Evolutionary conservation across 305 asterid genomes (phyloP).

Genomic region (Coffea humblotiana): DNA sequence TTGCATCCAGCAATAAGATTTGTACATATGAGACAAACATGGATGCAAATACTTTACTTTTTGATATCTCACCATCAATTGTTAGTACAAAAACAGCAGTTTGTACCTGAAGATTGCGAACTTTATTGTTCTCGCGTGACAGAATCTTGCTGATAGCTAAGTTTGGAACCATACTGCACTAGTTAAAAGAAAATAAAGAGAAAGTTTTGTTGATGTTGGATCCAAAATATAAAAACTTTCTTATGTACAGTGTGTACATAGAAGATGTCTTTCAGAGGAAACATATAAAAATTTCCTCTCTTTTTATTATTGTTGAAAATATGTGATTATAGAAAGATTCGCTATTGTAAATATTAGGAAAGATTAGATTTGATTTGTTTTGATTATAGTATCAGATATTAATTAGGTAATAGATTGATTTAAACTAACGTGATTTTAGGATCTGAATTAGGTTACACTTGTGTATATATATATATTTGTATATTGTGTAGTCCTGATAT

Average conservation of each 20-base stretch:
- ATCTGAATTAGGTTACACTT: too few species aligned
- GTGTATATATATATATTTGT: too few species aligned
- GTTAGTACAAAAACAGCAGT: not conserved
- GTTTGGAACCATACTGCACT: slow-evolving; percentile 89
- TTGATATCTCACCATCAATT: not conserved
- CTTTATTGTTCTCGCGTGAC: slow-evolving; percentile 83
- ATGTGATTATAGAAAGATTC: too few species aligned
- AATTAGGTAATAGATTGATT: too few species aligned
- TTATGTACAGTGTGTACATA: not conserved
- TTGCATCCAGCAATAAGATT: slow-evolving; percentile 62
- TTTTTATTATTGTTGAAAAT: too few species aligned
- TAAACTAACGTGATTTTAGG: too few species aligned
- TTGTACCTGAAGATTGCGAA: slow-evolving; percentile 85
- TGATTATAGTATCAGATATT: too few species aligned
- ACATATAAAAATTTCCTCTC: not conserved
- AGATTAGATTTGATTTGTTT: too few species aligned
- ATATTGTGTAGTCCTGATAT: too few species aligned
- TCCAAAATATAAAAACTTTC: not conserved
- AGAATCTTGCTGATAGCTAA: slow-evolving; percentile 92
- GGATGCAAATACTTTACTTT: not conserved
- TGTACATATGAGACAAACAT: slow-evolving; percentile 4
- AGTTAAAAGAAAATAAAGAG: slow-evolving; percentile 16
- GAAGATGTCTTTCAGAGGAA: not conserved
- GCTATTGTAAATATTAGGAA: too few species aligned
- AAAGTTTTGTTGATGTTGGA: not conserved